Evolutionary conservation across 306 rosid genomes (phyloP).

Genomic region (Cicer pinnatifidum): DNA sequence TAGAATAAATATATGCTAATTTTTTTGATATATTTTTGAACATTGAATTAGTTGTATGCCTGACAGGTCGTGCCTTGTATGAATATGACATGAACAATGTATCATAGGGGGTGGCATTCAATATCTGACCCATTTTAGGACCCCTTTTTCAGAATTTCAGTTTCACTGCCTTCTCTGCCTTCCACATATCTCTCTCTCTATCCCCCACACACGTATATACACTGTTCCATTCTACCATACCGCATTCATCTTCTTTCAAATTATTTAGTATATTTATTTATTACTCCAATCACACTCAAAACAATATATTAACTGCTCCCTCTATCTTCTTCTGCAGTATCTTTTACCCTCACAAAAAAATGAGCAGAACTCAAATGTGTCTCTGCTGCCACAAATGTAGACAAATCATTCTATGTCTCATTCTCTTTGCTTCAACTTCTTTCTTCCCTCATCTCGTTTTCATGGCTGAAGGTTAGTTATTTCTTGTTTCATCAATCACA

Average conservation of each 20-base stretch:
- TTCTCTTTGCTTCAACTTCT: constrained; percentile 58
- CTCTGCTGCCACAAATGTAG: constrained; percentile 53
- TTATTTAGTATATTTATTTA: constrained; percentile 40
- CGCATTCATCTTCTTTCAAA: constrained; percentile 47
- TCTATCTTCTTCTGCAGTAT: constrained; percentile 39
- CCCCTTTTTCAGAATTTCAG: constrained; percentile 53
- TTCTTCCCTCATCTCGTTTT: constrained; percentile 46
- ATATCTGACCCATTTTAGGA: constrained; percentile 56
- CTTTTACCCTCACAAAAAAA: constrained; percentile 47
- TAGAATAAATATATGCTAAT: too few species aligned
- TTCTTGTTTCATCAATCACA: not conserved
- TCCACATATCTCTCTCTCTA: constrained; percentile 45
- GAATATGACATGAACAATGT: constrained; percentile 42
- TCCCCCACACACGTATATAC: constrained; percentile 10
- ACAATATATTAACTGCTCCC: constrained; percentile 38
- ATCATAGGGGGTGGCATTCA: constrained; percentile 69
- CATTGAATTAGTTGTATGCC: not conserved
- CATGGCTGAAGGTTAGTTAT: constrained; percentile 65
- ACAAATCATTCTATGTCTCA: constrained; percentile 49
- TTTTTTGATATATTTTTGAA: too few species aligned
- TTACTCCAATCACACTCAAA: constrained; percentile 32
- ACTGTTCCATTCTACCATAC: constrained; percentile 45
- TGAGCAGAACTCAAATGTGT: constrained; percentile 59
- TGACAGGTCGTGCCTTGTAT: constrained; percentile 23
- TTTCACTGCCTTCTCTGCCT: constrained; percentile 49